Base-by-base conservation (phyloP, 1,284 basidiomycete species). In the Cryptococcus sp. region DNA sequence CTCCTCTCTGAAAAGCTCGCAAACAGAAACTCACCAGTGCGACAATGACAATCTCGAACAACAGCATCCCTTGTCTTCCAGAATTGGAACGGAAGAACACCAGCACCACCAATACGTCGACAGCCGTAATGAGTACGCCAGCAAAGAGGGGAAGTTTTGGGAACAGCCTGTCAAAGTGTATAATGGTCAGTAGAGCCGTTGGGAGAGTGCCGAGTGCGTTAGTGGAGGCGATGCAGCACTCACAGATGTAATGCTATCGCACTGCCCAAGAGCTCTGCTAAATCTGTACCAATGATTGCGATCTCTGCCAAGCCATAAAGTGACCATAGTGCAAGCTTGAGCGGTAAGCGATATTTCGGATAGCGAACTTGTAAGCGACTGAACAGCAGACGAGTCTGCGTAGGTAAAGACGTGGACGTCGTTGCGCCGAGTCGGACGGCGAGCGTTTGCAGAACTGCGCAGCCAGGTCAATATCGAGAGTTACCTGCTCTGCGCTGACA, bases 101-200 rank as follows among this genome's bases (percentile, higher is more conserved):
- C 19, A 79, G 63, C 16, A 79, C 68, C 55, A 96, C 69, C 54
- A 97, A 80, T 16, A 95, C 91, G 72, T 97, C 93, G 37, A 83
- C 81, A 0, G 87, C 87, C 2, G 93, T 96, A 60, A 95, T 81
- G 45, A 95, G 81, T 2, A 95, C 89, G 40, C 87, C 88, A 1
- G 85, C 88, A 83, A 86, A 93, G 5, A 93, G 80, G 26, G 91
- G 85, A 10, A 95, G 79, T 37, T 78, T 80, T 0, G 93, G 92
- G 69, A 94, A 91, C 43, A 95, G 82, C 2, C 80, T 34, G 29
- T 5, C 5, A 34, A 10, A 34, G 29, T 81, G 68, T 17, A n/a
- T 17, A n/a, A 39, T 25, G 10, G 6, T 22, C 38, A n/a, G 45
- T n/a, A 37, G 19, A 39, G 19, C 51, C 20, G 26, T 17, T 37